Evolutionary conservation across 192 early-diverging fungal species (phyloP).

Genomic region (Diversispora epigaea): DNA sequence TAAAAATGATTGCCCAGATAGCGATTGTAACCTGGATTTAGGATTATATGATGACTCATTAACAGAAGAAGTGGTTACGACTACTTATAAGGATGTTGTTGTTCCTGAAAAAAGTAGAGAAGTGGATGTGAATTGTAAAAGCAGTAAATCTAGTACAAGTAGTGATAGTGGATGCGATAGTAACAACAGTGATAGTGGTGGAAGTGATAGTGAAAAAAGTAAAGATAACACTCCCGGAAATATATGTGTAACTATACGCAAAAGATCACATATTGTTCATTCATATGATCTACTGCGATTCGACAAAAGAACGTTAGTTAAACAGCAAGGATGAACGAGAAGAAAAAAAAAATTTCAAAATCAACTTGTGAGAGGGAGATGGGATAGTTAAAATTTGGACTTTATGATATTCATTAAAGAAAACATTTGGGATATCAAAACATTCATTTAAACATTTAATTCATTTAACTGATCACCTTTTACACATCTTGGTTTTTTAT

Average conservation of each 20-base stretch:
- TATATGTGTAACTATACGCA: conserved; percentile 17
- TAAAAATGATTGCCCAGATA: conserved; percentile 21
- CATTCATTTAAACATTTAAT: too few relatives aligned
- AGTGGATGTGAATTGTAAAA: background rate
- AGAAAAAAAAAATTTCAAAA: too few relatives aligned
- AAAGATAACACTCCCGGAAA: background rate
- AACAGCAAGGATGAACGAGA: background rate
- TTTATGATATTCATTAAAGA: too few relatives aligned
- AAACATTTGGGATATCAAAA: too few relatives aligned
- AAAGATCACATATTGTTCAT: conserved; percentile 16
- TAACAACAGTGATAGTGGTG: background rate
- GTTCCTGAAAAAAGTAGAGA: background rate
- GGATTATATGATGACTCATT: conserved; percentile 14
- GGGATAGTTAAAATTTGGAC: too few relatives aligned
- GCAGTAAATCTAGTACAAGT: background rate
- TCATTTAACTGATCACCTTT: too few relatives aligned
- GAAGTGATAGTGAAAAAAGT: background rate
- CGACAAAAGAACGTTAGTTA: conserved; percentile 17
- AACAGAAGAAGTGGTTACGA: background rate
- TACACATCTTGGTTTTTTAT: too few relatives aligned
- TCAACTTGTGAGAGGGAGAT: too few relatives aligned
- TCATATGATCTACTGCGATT: conserved; percentile 29
- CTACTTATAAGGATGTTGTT: background rate
- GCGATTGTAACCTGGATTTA: conserved; percentile 24
- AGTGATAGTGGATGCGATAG: background rate